phyloP scores from a whole-genome alignment of 495 filamentous ascomycete species.

The Xylaria cubensis region DNA sequence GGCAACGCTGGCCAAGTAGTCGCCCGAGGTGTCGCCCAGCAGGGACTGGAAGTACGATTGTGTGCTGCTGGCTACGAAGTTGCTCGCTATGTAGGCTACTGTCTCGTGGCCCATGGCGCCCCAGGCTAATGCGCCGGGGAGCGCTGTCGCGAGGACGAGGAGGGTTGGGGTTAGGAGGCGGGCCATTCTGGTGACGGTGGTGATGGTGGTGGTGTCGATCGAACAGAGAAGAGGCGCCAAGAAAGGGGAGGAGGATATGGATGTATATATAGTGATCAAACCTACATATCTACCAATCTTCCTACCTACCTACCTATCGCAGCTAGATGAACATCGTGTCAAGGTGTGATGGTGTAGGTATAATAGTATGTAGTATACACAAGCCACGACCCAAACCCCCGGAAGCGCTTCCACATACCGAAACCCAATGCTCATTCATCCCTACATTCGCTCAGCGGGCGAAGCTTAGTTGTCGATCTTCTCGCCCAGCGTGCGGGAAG shows the following conservation, averaged over 20 bases:
- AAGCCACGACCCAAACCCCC: neutral
- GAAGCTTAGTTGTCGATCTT: constrained; percentile 1
- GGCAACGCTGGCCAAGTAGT: constrained; percentile 65
- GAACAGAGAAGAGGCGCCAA: neutral
- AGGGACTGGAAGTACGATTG: constrained; percentile 55
- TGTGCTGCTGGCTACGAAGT: constrained; percentile 56
- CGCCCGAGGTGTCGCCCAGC: constrained; percentile 55
- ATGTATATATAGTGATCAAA: neutral
- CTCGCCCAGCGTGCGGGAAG: constrained; percentile 10
- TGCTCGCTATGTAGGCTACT: constrained; percentile 58
- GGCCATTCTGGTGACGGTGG: constrained; percentile 17
- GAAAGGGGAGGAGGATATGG: neutral
- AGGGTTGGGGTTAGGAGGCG: constrained; percentile 30
- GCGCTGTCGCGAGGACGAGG: constrained; percentile 30
- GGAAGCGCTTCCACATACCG: neutral
- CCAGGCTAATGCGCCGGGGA: constrained; percentile 39
- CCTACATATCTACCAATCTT: too few species aligned
- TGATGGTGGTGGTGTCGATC: neutral
- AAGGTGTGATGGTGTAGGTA: neutral
- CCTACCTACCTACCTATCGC: too few species aligned
- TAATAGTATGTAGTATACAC: neutral
- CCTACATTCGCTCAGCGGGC: neutral
- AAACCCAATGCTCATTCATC: neutral
- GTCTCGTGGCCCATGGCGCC: constrained; percentile 65
- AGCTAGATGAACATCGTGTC: too few species aligned